A percentile compares a stretch with the other conserved stretches of the same genome.
phyloP scores from a whole-genome alignment of 1,284 basidiomycete genomes.

The Wallemia ichthyophaga region DNA sequence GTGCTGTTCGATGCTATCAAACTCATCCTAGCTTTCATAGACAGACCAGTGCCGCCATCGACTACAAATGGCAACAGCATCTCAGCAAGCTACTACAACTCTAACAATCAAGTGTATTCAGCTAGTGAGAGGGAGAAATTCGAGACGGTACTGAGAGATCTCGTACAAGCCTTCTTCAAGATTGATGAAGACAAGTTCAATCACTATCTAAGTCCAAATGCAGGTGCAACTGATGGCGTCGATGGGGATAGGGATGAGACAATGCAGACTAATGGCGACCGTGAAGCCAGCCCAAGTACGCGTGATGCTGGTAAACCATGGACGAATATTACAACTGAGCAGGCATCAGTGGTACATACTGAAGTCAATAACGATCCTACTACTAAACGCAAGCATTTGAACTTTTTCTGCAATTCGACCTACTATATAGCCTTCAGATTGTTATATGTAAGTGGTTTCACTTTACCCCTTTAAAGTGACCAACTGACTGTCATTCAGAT shows the following conservation, averaged over 20 bases:
- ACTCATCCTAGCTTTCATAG: conserved; percentile 65
- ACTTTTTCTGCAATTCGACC: conserved; percentile 72
- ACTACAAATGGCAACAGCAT: background rate
- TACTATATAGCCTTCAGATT: conserved; percentile 70
- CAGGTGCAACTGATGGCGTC: background rate
- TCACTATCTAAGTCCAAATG: background rate
- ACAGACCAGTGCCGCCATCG: conserved; percentile 22
- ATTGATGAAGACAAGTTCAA: conserved; percentile 47
- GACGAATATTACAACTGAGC: conserved; percentile 6
- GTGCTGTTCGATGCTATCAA: conserved; percentile 69
- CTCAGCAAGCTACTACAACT: conserved; percentile 10
- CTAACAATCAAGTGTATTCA: conserved; percentile 31
- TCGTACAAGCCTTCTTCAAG: conserved; percentile 57
- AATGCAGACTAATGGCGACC: background rate
- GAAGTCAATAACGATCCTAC: conserved; percentile 1
- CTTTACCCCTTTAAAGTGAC: conserved; percentile 3
- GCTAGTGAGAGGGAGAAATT: conserved; percentile 47
- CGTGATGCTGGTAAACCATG: background rate
- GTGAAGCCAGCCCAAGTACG: conserved; percentile 3
- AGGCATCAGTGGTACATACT: conserved; percentile 4
- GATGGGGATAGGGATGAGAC: background rate
- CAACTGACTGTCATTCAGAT: conserved; percentile 23
- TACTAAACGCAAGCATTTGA: conserved; percentile 10
- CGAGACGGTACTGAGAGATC: conserved; percentile 54
- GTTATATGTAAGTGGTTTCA: conserved; percentile 33